Base-by-base conservation (phyloP, 1,284 basidiomycete species). In the Xerocomus amazonicus region DNA sequence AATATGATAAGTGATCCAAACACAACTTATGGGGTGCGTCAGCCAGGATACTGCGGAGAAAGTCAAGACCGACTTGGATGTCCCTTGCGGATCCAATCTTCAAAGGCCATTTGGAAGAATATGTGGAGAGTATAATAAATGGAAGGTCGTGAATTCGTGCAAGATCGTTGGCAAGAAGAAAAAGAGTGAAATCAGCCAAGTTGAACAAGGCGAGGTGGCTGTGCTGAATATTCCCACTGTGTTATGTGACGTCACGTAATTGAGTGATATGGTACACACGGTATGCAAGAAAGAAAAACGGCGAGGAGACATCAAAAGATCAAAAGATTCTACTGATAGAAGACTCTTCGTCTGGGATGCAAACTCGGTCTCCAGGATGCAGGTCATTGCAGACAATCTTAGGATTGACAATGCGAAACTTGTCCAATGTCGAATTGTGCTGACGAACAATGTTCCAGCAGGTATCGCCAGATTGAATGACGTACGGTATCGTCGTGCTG, bases 361-460 rank as follows among this genome's bases (percentile, higher is more conserved):
- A 89, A 16, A 88, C 68, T 4, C 74, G 72, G 33, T 76, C 74
- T 17, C 84, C 84, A 1, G 82, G 81, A 57, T 74, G 74, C 35
- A 89, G 66, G 31, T 67, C 64, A 29, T 76, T 76, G 61, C 86
- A 89, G 16, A 78, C 65, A 44, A 87, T 60, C 43, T 71, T 72
- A 7, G 72, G 71, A 58, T 89, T 89, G 19, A 77, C 66, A 39
- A 72, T 70, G 43, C 69, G 72, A 29, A 89, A 68, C 47, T 73
- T 72, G 19, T 84, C 81, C 49, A 87, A 53, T 9, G 73, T 71
- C 55, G 75, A 79, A 9, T 78, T 78, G 52, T 79, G 69, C 10
- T 69, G 61, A 47, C 73, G 70, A 16, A 80, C 72, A 32, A 89
- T 76, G 10, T 77, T 78, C 85, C 85, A 89, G 63, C 86, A 89